Conservation (phyloP, 129 eudicot species). For the Saussurea involucrata region DNA sequence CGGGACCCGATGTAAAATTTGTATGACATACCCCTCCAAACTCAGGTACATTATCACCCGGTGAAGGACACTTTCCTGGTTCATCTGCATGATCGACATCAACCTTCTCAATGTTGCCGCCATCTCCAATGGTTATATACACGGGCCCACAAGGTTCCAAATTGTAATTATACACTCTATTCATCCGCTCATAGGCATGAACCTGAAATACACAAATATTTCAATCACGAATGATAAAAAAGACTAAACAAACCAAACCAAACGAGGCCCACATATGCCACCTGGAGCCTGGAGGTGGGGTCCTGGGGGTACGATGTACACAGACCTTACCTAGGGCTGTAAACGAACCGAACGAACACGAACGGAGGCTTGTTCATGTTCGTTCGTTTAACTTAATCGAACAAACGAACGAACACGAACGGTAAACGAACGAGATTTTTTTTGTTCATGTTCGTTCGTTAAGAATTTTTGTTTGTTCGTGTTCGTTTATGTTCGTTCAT, state of each 20-base stretch:
- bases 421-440: too few species aligned
- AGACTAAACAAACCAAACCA: not conserved
- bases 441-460: too few species aligned
- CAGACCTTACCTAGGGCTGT: too few species aligned
- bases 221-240: not conserved
- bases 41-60: constrained; percentile 73
- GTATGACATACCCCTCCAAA: constrained; percentile 72
- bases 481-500: too few species aligned
- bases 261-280: not conserved
- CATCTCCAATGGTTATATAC: constrained; percentile 84
- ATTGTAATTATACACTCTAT: constrained; percentile 74
- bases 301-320: too few species aligned
- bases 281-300: too few species aligned
- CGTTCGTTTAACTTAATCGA: too few species aligned
- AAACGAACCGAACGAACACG: too few species aligned
- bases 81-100: constrained; percentile 89
- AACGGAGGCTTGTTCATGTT: too few species aligned
- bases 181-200: constrained; percentile 90
- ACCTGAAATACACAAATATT: constrained; percentile 45
- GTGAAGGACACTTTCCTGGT: constrained; percentile 74
- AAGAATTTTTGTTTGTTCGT: too few species aligned
- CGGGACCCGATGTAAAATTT: constrained; percentile 79
- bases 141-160: constrained; percentile 88
- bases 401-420: too few species aligned
- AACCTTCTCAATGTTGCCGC: constrained; percentile 84